Conservation (phyloP, 352 stramenopile genomes). For the Pythium apleroticum region DNA sequence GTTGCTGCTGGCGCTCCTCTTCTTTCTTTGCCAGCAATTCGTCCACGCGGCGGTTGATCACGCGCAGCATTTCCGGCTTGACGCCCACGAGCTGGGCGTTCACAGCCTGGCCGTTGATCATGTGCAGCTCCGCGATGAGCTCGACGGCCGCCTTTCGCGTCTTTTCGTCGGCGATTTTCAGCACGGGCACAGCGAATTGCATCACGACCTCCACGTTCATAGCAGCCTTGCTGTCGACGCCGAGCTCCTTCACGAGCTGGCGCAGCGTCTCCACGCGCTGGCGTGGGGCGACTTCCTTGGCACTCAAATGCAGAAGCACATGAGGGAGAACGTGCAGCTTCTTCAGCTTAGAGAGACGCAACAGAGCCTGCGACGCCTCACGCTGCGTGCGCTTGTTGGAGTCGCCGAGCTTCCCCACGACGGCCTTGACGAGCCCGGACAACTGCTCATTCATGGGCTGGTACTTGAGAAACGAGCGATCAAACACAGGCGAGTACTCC, state of each 20-base stretch:
- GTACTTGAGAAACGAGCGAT: slow-evolving; percentile 42
- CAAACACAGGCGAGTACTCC: slow-evolving; percentile 52
- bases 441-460: slow-evolving; percentile 59
- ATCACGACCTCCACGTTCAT: slow-evolving; percentile 65
- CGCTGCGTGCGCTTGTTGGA: slow-evolving; percentile 84
- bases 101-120: slow-evolving; percentile 35
- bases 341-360: slow-evolving; percentile 63
- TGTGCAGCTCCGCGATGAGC: slow-evolving; percentile 62
- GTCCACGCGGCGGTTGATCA: slow-evolving; percentile 75
- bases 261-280: slow-evolving; percentile 61
- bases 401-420: slow-evolving; percentile 69
- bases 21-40: slow-evolving; percentile 49
- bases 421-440: slow-evolving; percentile 41
- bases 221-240: slow-evolving; percentile 32
- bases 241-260: slow-evolving; percentile 52
- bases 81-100: slow-evolving; percentile 43
- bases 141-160: slow-evolving; percentile 68
- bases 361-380: slow-evolving; percentile 54
- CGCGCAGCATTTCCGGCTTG: slow-evolving; percentile 77
- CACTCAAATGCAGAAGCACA: slow-evolving; percentile 61
- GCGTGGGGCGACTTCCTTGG: slow-evolving; percentile 50
- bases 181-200: slow-evolving; percentile 64
- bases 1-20: slow-evolving; percentile 34
- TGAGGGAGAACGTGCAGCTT: slow-evolving; percentile 59
- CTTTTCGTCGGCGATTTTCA: slow-evolving; percentile 80